phyloP scores from a whole-genome alignment of 2,329 filamentous ascomycete genomes.

The Pestalotiopsis sp. region DNA sequence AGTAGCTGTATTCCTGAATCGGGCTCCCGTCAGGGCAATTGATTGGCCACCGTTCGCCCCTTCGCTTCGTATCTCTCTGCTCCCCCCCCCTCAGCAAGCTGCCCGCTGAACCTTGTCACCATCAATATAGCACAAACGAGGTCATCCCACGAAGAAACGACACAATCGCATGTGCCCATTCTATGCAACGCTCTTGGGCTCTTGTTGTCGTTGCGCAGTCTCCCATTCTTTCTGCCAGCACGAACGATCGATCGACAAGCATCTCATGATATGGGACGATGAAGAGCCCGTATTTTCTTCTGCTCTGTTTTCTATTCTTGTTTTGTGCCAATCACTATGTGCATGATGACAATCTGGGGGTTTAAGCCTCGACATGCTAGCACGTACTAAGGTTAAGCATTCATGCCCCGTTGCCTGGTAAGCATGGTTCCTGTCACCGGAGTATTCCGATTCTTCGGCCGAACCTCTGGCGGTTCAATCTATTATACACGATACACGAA shows the following conservation, averaged over 20 bases:
- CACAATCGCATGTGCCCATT: not conserved
- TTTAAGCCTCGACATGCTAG: not conserved
- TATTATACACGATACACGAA: not conserved
- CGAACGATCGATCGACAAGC: not conserved
- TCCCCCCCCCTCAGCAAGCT: not conserved
- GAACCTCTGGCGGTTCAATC: not conserved
- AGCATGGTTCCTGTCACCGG: not conserved
- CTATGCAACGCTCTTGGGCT: not conserved
- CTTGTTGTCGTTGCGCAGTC: not conserved
- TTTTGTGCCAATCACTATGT: not conserved
- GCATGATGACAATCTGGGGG: not conserved
- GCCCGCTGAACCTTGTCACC: not conserved
- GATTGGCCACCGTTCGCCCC: conserved; percentile 7
- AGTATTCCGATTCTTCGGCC: not conserved
- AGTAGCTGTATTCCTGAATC: not conserved
- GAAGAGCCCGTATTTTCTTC: not conserved
- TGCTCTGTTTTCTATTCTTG: not conserved
- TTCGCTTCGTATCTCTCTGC: not conserved
- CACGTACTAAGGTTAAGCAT: not conserved
- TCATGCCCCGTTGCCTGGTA: not conserved
- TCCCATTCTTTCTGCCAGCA: not conserved
- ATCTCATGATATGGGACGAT: not conserved
- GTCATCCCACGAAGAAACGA: not conserved
- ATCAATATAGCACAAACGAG: conserved; percentile 7
- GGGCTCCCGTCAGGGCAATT: not conserved